phyloP scores from a whole-genome alignment of 2,329 filamentous ascomycete species.

The Didymella sp. region DNA sequence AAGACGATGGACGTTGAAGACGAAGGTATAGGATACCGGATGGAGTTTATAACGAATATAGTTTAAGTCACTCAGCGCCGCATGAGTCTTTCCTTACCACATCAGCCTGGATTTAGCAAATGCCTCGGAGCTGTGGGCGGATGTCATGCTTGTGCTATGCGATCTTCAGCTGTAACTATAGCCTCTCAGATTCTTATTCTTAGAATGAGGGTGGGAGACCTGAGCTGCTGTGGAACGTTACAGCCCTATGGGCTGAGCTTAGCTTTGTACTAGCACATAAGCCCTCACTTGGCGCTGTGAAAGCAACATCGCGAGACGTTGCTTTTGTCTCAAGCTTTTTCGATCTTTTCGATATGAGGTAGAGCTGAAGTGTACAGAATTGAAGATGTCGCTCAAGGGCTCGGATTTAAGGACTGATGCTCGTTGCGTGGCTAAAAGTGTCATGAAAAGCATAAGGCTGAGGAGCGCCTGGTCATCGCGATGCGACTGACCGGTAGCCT shows the following conservation, averaged over 20 bases:
- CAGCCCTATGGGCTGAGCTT: neutral
- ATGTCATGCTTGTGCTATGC: neutral
- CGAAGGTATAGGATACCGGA: conserved; percentile 21
- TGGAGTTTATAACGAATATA: neutral
- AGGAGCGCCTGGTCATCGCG: no score
- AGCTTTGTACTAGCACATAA: neutral
- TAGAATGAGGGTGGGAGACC: neutral
- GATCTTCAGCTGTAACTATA: neutral
- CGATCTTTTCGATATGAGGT: neutral
- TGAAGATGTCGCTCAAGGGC: neutral
- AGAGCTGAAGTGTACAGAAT: neutral
- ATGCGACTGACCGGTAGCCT: no score
- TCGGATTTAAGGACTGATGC: neutral
- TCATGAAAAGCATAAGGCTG: neutral
- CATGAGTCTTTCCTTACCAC: neutral
- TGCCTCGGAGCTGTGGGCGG: neutral
- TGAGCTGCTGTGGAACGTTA: neutral
- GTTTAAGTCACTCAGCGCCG: neutral
- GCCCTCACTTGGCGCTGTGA: neutral
- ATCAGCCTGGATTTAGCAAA: neutral
- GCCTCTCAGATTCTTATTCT: neutral
- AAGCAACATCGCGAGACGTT: neutral
- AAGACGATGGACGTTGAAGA: conserved; percentile 40
- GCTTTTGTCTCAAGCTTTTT: neutral
- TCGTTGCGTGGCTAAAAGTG: neutral